These are phyloP conservation scores for Elsinoe perseae DNA, from an alignment of 2,329 filamentous ascomycete species.

Conservation along the genomic window DNA sequence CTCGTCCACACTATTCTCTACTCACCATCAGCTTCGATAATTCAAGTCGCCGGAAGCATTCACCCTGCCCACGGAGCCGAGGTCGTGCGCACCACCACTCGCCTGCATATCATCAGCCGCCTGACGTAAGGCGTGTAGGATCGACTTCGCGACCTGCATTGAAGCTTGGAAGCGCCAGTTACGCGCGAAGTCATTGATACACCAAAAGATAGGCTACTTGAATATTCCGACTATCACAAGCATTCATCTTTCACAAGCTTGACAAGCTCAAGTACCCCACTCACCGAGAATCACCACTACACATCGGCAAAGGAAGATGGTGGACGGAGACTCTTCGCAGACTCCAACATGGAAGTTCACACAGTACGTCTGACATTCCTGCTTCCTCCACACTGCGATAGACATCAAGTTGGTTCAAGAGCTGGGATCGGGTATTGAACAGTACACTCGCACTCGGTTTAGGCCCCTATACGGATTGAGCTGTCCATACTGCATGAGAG, in stretches of 20 bases:
- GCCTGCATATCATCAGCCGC: conserved; percentile 13
- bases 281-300: not conserved
- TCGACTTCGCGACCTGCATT: conserved; percentile 6
- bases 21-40: not conserved
- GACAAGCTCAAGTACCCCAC: not conserved
- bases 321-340: conserved; percentile 70
- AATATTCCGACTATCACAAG: not conserved
- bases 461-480: not conserved
- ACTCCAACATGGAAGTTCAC: conserved; percentile 99
- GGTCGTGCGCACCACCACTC: conserved; percentile 3
- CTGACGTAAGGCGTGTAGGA: conserved; percentile 14
- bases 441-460: not conserved
- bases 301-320: conserved; percentile 56
- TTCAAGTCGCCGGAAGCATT: not conserved
- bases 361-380: conserved; percentile 59
- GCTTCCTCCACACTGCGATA: not conserved
- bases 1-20: conserved; percentile 2
- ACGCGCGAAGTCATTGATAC: not conserved
- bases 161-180: not conserved
- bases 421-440: not conserved
- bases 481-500: not conserved
- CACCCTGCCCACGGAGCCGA: not conserved
- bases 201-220: not conserved
- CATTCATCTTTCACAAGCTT: not conserved
- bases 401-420: not conserved